Evolutionary conservation across 2,329 filamentous ascomycete species (phyloP), one percentile per base, ranked within the genome.

Genomic region (Alternaria tenuissima): DNA sequence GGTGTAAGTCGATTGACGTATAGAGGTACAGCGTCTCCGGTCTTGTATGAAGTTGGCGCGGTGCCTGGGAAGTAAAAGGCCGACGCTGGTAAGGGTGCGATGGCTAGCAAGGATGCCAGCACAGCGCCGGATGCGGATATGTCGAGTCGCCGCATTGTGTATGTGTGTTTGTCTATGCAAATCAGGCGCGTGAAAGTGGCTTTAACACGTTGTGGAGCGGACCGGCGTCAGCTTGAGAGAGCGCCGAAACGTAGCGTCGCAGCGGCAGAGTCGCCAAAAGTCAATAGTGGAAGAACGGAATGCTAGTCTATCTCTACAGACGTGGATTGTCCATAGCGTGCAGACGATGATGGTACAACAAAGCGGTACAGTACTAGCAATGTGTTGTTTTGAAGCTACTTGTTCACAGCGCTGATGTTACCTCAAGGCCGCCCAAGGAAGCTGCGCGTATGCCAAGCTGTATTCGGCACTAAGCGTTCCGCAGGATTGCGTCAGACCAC

Each of bases 61-160:
- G 97, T 93, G 69, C 95, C 95, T 38, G 94, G 95, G 41, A 99
- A 91, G 82, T 99, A 99, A 83, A 98, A 99, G 56, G 93, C 92
- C 3, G 88, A 71, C 6, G 73, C 64, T 28, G 73, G 73, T 11
- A 67, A 59, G 18, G 79, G 74, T 14, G 71, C 75, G 62, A 80
- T 62, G 57, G 75, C 69, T 42, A 80, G 62, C 20, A 79, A 65
- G 32, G 85, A 14, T 76, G 80, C 62, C 39, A 79, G 66, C 20
- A 76, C 52, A 9, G 75, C 65, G 55, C 70, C 64, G 7, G 69
- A 62, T 26, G 66, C 55, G 18, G 66, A 65, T 70, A 69, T 64
- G 41, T 70, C 60, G 55, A 65, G 63, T 59, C 72, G 66, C 61
- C 72, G 72, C 77, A 79, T 79, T 26, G 26, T 63, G 65, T 41